Conservation (phyloP, 108 stramenopile species). For the Skeletonema tropicum region DNA sequence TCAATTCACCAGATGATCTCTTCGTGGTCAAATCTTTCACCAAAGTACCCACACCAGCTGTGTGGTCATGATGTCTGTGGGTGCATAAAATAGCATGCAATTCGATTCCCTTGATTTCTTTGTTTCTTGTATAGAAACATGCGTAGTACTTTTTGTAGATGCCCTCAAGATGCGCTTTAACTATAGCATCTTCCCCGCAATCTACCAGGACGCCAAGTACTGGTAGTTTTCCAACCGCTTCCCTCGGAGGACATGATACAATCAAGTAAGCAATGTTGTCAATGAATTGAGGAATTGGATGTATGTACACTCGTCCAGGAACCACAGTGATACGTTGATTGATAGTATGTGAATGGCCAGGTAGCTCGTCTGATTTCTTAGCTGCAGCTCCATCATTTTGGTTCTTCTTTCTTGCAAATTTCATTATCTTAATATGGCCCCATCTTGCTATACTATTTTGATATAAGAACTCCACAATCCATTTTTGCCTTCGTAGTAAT, state of each 20-base stretch:
- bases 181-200: constrained; percentile 68
- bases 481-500: constrained; percentile 49
- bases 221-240: constrained; percentile 15
- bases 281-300: constrained; percentile 71
- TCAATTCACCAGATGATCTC: not conserved
- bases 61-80: constrained; percentile 89
- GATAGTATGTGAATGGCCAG: constrained; percentile 74
- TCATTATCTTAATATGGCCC: constrained; percentile 70
- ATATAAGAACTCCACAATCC: constrained; percentile 83
- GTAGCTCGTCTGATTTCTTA: constrained; percentile 4
- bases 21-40: constrained; percentile 9
- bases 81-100: constrained; percentile 73
- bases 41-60: constrained; percentile 63
- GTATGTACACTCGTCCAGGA: constrained; percentile 71
- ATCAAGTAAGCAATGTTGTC: constrained; percentile 82
- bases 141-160: constrained; percentile 63
- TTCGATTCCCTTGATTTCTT: constrained; percentile 44
- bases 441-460: constrained; percentile 61
- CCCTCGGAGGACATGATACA: constrained; percentile 58
- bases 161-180: constrained; percentile 49
- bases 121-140: not conserved
- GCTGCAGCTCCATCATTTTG: not conserved
- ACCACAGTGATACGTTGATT: constrained; percentile 73
- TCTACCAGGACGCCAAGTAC: constrained; percentile 69
- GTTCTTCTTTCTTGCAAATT: constrained; percentile 12